Evolutionary conservation across 2,329 filamentous ascomycete species (phyloP).

Genomic region (Teratosphaeria destructans): DNA sequence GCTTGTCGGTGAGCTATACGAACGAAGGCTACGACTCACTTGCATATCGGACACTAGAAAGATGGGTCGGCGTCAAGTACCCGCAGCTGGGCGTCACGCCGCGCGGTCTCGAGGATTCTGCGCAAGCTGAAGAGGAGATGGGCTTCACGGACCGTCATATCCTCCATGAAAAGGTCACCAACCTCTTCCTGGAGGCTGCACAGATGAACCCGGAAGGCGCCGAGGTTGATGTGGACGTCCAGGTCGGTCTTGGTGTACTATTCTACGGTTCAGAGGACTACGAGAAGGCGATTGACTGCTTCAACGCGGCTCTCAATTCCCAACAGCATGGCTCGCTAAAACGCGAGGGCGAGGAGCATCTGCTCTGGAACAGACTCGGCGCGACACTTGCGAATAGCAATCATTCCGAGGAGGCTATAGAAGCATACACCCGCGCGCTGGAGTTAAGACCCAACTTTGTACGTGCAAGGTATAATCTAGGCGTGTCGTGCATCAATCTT

Average conservation of each 20-base stretch:
- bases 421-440: conserved; percentile 88
- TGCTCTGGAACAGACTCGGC: conserved; percentile 94
- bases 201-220: conserved; percentile 84
- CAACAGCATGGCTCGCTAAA: conserved; percentile 78
- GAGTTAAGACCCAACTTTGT: conserved; percentile 92
- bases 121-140: conserved; percentile 47
- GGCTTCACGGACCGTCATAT: conserved; percentile 89
- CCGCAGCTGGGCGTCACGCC: conserved; percentile 66
- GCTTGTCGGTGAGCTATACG: conserved; percentile 89
- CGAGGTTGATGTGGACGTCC: conserved; percentile 96
- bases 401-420: conserved; percentile 88
- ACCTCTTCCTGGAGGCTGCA: conserved; percentile 83
- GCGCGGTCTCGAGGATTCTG: conserved; percentile 56
- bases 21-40: conserved; percentile 98
- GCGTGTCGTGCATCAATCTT: conserved; percentile 92
- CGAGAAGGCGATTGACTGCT: conserved; percentile 97
- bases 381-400: conserved; percentile 93
- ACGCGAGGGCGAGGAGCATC: conserved; percentile 73
- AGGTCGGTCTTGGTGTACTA: conserved; percentile 89
- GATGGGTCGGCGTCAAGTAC: conserved; percentile 95
- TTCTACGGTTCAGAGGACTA: conserved; percentile 98
- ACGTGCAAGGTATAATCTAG: conserved; percentile 89
- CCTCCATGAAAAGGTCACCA: conserved; percentile 81
- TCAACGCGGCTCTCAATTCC: conserved; percentile 78
- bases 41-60: conserved; percentile 89